These are phyloP conservation scores for Gracilaria domingensis DNA, from an alignment of 23 red algal species.

Conservation along the genomic window DNA sequence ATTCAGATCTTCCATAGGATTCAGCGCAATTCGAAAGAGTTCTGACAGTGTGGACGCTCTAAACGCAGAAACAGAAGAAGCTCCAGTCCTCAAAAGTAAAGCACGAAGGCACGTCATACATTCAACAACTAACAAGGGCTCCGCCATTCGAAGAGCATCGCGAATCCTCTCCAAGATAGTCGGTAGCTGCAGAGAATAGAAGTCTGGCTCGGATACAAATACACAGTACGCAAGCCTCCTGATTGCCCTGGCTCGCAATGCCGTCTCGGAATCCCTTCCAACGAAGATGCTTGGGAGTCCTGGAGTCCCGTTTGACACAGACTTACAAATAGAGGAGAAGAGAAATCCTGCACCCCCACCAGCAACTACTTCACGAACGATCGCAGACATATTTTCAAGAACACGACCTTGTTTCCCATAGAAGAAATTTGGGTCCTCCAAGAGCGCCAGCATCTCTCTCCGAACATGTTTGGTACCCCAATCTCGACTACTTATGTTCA, in stretches of 20 bases:
- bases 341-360: constrained; percentile 58
- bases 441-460: constrained; percentile 57
- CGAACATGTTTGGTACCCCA: constrained; percentile 71
- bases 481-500: constrained; percentile 55
- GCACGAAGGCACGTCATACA: constrained; percentile 69
- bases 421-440: constrained; percentile 85
- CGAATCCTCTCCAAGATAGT: constrained; percentile 73
- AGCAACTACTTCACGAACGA: constrained; percentile 68
- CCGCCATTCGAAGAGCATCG: constrained; percentile 64
- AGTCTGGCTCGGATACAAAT: constrained; percentile 66
- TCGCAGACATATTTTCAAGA: constrained; percentile 46
- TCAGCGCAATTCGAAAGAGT: constrained; percentile 54
- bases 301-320: constrained; percentile 36
- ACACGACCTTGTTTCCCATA: constrained; percentile 61
- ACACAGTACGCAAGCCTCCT: constrained; percentile 72
- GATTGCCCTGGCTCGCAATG: constrained; percentile 57
- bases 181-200: constrained; percentile 59
- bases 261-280: constrained; percentile 71
- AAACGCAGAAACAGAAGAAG: constrained; percentile 73
- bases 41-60: constrained; percentile 74
- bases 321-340: constrained; percentile 40
- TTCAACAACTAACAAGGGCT: constrained; percentile 54
- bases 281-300: constrained; percentile 73
- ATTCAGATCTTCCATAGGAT: constrained; percentile 45
- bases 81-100: constrained; percentile 65